Conservation (phyloP, 2,329 filamentous ascomycete species). For the Colletotrichum agaves region DNA sequence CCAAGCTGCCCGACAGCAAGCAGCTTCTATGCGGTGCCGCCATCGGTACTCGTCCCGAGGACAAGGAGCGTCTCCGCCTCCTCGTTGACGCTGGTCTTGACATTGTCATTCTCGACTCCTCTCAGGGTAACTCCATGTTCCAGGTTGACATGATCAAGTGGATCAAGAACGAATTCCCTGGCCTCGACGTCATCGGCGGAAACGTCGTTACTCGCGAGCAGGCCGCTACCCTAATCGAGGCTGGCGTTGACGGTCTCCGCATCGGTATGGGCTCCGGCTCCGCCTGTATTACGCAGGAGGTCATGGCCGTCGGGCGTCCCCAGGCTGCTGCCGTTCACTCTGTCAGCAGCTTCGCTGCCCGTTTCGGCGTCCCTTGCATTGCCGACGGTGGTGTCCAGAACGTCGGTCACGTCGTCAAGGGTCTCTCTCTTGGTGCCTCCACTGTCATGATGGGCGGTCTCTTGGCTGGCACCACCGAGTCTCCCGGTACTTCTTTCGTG, state of each 20-base stretch:
- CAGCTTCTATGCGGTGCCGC: constrained; percentile 96
- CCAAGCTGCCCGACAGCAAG: constrained; percentile 96
- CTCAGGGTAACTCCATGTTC: constrained; percentile 98
- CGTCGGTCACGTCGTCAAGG: constrained; percentile 98
- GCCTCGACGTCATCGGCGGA: constrained; percentile 94
- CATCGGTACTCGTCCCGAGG: constrained; percentile 93
- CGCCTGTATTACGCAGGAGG: constrained; percentile 98
- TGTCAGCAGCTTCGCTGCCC: constrained; percentile 88
- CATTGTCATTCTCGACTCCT: constrained; percentile 94
- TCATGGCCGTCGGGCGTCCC: constrained; percentile 98
- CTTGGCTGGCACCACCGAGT: constrained; percentile 96
- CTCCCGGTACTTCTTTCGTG: constrained; percentile 95
- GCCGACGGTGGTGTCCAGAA: constrained; percentile 98
- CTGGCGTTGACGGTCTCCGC: constrained; percentile 93
- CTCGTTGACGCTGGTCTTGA: constrained; percentile 95
- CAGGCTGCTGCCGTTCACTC: constrained; percentile 94
- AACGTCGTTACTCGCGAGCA: constrained; percentile 99
- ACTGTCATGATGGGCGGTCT: constrained; percentile 99
- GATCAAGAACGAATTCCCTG: constrained; percentile 87
- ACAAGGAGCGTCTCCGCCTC: constrained; percentile 86
- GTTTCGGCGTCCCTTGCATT: constrained; percentile 97
- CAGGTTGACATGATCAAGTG: constrained; percentile 99
- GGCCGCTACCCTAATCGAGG: constrained; percentile 89
- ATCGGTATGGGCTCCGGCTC: constrained; percentile 99
- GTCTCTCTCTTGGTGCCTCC: constrained; percentile 90